Evolutionary conservation across 2,329 filamentous ascomycete species (phyloP).

Genomic region (Bipolaris gigantea): DNA sequence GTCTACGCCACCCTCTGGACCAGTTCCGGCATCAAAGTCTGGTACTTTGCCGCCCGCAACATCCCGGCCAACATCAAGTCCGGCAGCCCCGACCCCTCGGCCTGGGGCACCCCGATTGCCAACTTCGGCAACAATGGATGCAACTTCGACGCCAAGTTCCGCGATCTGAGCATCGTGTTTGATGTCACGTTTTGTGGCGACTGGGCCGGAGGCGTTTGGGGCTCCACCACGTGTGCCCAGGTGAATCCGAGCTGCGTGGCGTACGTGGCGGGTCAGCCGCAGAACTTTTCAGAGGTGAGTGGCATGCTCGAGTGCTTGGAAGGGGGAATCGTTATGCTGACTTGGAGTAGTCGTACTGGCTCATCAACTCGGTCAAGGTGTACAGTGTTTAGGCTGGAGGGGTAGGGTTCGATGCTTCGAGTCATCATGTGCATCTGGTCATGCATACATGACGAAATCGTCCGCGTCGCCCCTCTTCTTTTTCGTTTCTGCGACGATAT

Average conservation of each 20-base stretch:
- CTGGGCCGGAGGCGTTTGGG: conserved; percentile 56
- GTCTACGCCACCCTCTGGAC: conserved; percentile 50
- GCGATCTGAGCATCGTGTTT: conserved; percentile 47
- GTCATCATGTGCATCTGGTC: neutral
- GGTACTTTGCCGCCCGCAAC: conserved; percentile 48
- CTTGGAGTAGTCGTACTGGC: conserved; percentile 39
- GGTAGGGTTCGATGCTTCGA: neutral
- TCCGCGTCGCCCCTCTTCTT: neutral
- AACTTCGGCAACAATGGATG: conserved; percentile 40
- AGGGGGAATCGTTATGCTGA: conserved; percentile 10
- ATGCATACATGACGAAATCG: neutral
- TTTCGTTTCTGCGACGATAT: neutral
- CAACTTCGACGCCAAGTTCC: conserved; percentile 41
- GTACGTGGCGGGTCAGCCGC: conserved; percentile 45
- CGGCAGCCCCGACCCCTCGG: conserved; percentile 46
- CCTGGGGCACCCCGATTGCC: conserved; percentile 48
- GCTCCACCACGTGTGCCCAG: conserved; percentile 32
- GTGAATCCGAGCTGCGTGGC: conserved; percentile 41
- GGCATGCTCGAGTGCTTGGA: accelerated
- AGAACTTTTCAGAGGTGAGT: conserved; percentile 42
- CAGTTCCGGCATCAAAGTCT: conserved; percentile 49
- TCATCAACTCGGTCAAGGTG: conserved; percentile 46
- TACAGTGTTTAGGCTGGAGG: conserved; percentile 33
- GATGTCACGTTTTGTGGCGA: conserved; percentile 60
- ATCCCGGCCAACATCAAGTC: conserved; percentile 49